Base-by-base conservation (phyloP, 2,329 filamentous ascomycete species). In the Talaromyces sp. region DNA sequence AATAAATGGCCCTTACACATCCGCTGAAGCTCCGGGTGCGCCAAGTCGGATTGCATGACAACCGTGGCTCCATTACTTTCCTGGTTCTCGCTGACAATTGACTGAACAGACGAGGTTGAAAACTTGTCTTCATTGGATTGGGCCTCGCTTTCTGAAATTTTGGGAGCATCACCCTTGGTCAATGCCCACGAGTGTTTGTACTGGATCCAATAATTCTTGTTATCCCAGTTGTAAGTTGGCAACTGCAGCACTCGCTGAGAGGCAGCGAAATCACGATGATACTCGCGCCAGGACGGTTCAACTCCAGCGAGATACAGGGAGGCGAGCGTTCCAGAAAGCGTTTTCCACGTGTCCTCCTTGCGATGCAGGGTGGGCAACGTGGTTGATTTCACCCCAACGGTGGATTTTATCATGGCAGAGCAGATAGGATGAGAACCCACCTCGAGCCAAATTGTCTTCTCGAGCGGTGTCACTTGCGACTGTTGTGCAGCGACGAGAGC, bases 211-310 rank as follows among this genome's bases (percentile, higher is more conserved):
- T 69, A 69, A 40, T 71, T 64, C 44, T 70, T 70, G 1, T 66
- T 30, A 36, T 73, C 66, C 57, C 61, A 73, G 23, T 40, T 53
- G 54, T 73, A 73, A 2, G 62, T 54, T 2, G 69, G 69, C 0
- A 72, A 61, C 4, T 65, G 27, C 12, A 73, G 33, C 9, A 72
- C 34, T n/a, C 59, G 23, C 4, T 64, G 65, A 1, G 59, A 61
- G 3, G 55, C 23, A 3, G 61, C 34, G 73, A 86, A 88, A 63
- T 85, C 80, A 61, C 79, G 78, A 73, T 89, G 85, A 69, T 84
- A 89, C 73, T 90, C 89, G 64, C 87, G 83, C 82, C 89, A 92
- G 71, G 89, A 82, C 61, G 91, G 77, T 3, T 28, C 23, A 7
- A 52, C 18, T 0, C 61, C 61, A 12, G 31, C 54, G 4, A 7